Conservation (phyloP, 2,329 filamentous ascomycete genomes). For the Neoarthrinium moseri region DNA sequence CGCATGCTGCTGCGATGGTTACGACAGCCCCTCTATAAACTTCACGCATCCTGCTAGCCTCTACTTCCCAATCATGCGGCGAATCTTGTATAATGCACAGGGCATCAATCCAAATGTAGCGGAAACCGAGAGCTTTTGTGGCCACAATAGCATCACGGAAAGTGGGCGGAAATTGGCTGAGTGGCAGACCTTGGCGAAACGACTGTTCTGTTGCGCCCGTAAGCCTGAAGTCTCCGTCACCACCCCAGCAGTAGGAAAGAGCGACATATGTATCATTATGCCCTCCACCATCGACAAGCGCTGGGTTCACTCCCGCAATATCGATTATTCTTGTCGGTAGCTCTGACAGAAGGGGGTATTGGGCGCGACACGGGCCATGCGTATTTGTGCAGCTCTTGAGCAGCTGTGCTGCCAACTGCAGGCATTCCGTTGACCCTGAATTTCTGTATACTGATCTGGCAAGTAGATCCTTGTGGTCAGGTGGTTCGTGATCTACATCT, state of each 20-base stretch:
- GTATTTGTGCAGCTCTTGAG: slow-evolving; percentile 1
- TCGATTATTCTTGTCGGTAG: slow-evolving; percentile 10
- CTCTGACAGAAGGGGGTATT: slow-evolving; percentile 4
- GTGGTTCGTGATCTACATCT: slow-evolving; percentile 8
- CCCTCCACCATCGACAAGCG: slow-evolving; percentile 5
- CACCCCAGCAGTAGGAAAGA: slow-evolving; percentile 1
- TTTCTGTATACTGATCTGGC: slow-evolving; percentile 10
- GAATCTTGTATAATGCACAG: slow-evolving; percentile 14
- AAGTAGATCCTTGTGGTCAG: slow-evolving; percentile 5
- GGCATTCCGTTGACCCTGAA: slow-evolving; percentile 8
- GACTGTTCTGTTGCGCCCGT: background rate
- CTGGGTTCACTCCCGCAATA: background rate
- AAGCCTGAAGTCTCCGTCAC: slow-evolving; percentile 2
- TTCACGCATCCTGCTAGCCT: slow-evolving; percentile 12
- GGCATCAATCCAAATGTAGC: slow-evolving; percentile 15
- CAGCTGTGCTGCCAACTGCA: slow-evolving; percentile 5
- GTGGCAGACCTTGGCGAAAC: background rate
- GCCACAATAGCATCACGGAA: slow-evolving; percentile 8
- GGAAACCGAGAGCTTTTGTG: background rate
- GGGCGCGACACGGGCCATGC: slow-evolving; percentile 7
- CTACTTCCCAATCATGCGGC: slow-evolving; percentile 8
- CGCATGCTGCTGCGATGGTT: slow-evolving; percentile 6
- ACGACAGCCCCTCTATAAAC: slow-evolving; percentile 13
- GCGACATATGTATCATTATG: background rate
- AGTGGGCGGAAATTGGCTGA: slow-evolving; percentile 1